phyloP scores from a whole-genome alignment of 2,329 filamentous ascomycete genomes.

The Aspergillus flavus region DNA sequence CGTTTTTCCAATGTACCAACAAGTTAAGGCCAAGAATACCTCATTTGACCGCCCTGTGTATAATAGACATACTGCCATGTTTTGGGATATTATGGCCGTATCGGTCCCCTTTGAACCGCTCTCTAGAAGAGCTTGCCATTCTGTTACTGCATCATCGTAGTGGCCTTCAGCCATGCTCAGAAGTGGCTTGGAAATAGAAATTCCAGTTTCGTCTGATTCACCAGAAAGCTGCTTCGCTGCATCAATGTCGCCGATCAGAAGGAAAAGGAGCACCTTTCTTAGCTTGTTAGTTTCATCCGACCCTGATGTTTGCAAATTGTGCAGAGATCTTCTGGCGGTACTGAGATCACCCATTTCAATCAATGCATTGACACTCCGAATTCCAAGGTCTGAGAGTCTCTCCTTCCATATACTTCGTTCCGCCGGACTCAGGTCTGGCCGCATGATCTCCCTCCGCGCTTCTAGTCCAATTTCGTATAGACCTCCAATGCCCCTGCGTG shows the following conservation, averaged over 20 bases:
- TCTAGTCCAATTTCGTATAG: slow-evolving; percentile 87
- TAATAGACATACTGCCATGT: slow-evolving; percentile 79
- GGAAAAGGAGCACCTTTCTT: slow-evolving; percentile 66
- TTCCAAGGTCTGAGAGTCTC: slow-evolving; percentile 74
- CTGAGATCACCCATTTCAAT: slow-evolving; percentile 78
- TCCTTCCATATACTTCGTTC: slow-evolving; percentile 69
- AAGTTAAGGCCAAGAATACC: slow-evolving; percentile 47
- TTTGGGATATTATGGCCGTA: slow-evolving; percentile 76
- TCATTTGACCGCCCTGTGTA: slow-evolving; percentile 78
- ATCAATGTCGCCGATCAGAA: slow-evolving; percentile 76
- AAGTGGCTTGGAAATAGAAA: slow-evolving; percentile 58
- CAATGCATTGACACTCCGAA: slow-evolving; percentile 58
- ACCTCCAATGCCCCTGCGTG: slow-evolving; percentile 80
- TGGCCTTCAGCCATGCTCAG: slow-evolving; percentile 77
- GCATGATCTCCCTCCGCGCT: slow-evolving; percentile 64
- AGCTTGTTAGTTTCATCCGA: slow-evolving; percentile 34
- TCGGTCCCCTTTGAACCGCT: slow-evolving; percentile 46
- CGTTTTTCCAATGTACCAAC: slow-evolving; percentile 1
- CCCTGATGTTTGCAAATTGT: slow-evolving; percentile 52
- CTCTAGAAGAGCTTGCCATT: slow-evolving; percentile 61
- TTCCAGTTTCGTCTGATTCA: slow-evolving; percentile 42
- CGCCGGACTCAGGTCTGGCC: slow-evolving; percentile 54
- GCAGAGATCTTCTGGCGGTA: slow-evolving; percentile 74
- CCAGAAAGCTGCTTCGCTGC: slow-evolving; percentile 63
- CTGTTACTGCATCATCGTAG: slow-evolving; percentile 64